Conservation (phyloP, 257 asterid genomes). For the Petrea volubilis region DNA sequence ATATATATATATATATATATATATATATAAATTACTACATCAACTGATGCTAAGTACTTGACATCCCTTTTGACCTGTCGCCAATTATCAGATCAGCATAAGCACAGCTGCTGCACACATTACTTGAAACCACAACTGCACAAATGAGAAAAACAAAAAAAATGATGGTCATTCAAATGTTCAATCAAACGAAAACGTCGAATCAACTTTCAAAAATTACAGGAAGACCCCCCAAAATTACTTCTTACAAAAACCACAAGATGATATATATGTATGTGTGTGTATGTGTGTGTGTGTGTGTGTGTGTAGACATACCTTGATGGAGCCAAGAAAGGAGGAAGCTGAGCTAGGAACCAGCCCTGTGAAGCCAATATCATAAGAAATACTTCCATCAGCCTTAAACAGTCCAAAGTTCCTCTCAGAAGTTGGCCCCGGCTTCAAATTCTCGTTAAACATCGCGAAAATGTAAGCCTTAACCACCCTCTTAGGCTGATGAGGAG, state of each 20-base stretch:
- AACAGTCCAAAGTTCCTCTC: slow-evolving; percentile 80
- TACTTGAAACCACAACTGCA: slow-evolving; percentile 21
- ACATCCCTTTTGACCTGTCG: neutral
- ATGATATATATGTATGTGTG: too few species aligned
- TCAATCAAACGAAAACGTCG: neutral
- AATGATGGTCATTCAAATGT: slow-evolving; percentile 14
- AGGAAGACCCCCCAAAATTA: too few species aligned
- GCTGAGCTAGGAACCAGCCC: slow-evolving; percentile 58
- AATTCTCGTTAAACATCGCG: slow-evolving; percentile 66
- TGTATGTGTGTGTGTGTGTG: too few species aligned
- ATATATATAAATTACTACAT: neutral
- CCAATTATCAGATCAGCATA: slow-evolving; percentile 23
- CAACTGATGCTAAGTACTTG: neutral
- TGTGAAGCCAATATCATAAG: slow-evolving; percentile 62
- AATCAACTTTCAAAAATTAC: too few species aligned
- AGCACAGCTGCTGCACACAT: slow-evolving; percentile 25
- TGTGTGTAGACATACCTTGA: too few species aligned
- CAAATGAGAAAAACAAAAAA: neutral
- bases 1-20: slow-evolving; percentile 7
- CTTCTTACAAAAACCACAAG: too few species aligned
- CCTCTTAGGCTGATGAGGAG: slow-evolving; percentile 61
- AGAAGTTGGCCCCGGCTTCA: slow-evolving; percentile 72
- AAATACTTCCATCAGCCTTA: slow-evolving; percentile 65
- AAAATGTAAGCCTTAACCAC: slow-evolving; percentile 60
- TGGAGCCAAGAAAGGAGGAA: slow-evolving; percentile 25